These are phyloP conservation scores for Fusarium bactridioides DNA, from an alignment of 2,329 filamentous ascomycete species.

Conservation along the genomic window DNA sequence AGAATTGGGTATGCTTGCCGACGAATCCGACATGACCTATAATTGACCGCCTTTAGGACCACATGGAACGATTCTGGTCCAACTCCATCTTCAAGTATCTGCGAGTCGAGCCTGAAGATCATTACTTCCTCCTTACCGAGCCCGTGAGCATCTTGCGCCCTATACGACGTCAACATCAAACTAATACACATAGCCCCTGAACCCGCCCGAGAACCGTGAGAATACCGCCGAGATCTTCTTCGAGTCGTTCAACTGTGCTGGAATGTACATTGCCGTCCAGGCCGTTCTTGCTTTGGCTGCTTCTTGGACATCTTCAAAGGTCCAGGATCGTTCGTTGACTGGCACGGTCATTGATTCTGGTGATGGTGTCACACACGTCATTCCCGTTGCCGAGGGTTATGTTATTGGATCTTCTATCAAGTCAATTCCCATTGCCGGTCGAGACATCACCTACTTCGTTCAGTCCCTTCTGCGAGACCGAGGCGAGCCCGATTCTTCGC, in stretches of 20 bases:
- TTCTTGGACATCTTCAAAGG: conserved; percentile 98
- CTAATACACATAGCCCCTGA: conserved; percentile 73
- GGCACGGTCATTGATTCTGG: conserved; percentile 98
- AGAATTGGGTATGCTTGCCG: conserved; percentile 82
- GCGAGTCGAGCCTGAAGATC: conserved; percentile 96
- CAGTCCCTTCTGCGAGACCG: conserved; percentile 95
- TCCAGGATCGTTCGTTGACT: conserved; percentile 92
- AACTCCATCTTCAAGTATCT: conserved; percentile 99
- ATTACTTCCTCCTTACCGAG: conserved; percentile 97
- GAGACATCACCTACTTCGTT: conserved; percentile 99
- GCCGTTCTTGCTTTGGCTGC: conserved; percentile 95
- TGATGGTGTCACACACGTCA: conserved; percentile 98
- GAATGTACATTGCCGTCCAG: conserved; percentile 98
- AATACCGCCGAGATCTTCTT: conserved; percentile 99
- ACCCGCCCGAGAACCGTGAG: conserved; percentile 98
- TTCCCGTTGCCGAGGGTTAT: conserved; percentile 97
- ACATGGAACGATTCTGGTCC: conserved; percentile 99
- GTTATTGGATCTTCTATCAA: conserved; percentile 99
- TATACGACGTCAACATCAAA: not conserved
- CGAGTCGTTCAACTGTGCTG: conserved; percentile 99
- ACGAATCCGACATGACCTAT: not conserved
- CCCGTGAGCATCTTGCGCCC: conserved; percentile 67
- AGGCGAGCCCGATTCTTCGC: conserved; percentile 92
- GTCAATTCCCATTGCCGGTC: conserved; percentile 96
- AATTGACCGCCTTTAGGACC: conserved; percentile 69